These are phyloP conservation scores for Corylus americana DNA, from an alignment of 306 rosid species.

Conservation along the genomic window DNA sequence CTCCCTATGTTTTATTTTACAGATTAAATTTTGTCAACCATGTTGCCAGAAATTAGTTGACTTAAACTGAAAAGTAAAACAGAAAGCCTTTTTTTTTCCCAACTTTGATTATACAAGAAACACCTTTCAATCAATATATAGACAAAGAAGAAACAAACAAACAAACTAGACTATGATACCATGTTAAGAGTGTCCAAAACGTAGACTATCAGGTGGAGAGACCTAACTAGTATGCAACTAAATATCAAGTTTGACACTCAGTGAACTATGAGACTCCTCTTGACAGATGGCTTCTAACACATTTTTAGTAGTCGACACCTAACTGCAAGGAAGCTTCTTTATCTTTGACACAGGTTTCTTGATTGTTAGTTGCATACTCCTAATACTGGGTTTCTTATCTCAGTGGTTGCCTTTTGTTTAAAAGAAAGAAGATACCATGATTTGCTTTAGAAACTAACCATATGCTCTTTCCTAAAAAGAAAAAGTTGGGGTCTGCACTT, in stretches of 20 bases:
- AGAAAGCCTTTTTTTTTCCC: background rate
- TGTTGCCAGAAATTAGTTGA: background rate
- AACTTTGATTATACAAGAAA: background rate
- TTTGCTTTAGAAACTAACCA: background rate
- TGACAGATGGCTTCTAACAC: background rate
- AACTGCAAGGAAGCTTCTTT: background rate
- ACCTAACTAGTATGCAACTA: constrained; percentile 3
- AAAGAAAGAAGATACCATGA: background rate
- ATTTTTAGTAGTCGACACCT: background rate
- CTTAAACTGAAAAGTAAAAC: background rate
- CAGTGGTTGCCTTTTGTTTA: background rate
- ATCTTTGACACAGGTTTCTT: background rate
- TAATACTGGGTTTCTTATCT: background rate
- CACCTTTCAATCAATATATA: background rate
- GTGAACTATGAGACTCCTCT: background rate
- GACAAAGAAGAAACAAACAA: background rate
- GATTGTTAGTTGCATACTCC: background rate
- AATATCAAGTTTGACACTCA: background rate
- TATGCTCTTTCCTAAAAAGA: background rate
- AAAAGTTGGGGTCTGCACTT: background rate
- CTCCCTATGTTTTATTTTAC: background rate
- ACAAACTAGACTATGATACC: background rate
- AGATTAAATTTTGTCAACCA: background rate
- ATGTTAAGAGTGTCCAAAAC: background rate
- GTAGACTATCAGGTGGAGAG: constrained; percentile 19